Evolutionary conservation across 1,284 basidiomycete species (phyloP).

Genomic region (Moesziomyces sp.): DNA sequence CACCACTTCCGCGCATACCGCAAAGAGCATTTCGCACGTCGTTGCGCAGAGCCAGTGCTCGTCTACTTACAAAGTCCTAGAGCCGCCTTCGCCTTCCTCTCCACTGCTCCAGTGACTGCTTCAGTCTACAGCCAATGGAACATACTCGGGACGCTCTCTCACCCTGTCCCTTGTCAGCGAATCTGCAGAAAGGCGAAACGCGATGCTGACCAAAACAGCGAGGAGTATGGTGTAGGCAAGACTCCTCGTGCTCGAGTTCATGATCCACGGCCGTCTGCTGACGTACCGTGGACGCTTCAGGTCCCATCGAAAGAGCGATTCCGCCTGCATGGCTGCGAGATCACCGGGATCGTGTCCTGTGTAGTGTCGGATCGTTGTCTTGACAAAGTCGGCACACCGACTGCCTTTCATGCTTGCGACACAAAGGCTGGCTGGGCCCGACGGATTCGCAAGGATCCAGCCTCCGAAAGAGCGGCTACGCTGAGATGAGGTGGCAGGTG

Average conservation of each 20-base stretch:
- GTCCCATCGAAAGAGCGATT: conserved; percentile 13
- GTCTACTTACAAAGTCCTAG: no score
- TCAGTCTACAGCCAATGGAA: no score
- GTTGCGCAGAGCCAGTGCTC: no score
- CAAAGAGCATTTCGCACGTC: no score
- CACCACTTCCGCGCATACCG: no score
- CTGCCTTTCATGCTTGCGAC: neutral
- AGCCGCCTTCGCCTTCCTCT: no score
- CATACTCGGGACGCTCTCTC: no score
- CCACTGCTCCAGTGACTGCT: no score
- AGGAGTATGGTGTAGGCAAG: neutral
- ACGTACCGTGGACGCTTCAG: conserved; percentile 7
- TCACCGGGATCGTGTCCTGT: neutral
- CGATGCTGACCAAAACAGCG: neutral
- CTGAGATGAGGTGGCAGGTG: no score
- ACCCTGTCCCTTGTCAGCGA: no score
- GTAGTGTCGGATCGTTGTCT: conserved; percentile 2
- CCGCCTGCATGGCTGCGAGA: no score
- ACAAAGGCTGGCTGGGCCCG: neutral
- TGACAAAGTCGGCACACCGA: neutral
- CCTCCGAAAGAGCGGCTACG: neutral
- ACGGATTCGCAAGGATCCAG: no score
- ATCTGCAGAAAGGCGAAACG: neutral
- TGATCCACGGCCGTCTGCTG: conserved; percentile 13
- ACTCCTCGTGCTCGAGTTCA: conserved; percentile 17